These are phyloP conservation scores for Cicer yamashitae DNA, from an alignment of 306 rosid genomes.

Conservation along the genomic window DNA sequence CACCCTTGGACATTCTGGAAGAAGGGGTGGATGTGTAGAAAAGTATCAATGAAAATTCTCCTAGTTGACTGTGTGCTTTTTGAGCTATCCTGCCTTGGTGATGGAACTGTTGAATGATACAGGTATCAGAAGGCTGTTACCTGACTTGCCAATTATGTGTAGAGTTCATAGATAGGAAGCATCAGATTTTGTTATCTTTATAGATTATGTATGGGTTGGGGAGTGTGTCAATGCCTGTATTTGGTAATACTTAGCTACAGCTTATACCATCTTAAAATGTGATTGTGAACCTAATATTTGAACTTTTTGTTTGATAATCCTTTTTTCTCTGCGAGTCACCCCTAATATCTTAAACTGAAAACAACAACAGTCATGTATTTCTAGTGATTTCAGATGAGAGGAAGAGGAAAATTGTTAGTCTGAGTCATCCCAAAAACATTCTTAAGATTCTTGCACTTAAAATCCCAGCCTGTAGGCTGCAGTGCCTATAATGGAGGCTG, in stretches of 20 bases:
- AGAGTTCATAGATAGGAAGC: constrained; percentile 9
- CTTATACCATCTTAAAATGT: constrained; percentile 3
- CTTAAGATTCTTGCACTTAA: not conserved
- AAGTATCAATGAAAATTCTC: no score
- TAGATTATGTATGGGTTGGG: not conserved
- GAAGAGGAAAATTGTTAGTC: not conserved
- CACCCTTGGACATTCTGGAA: not conserved
- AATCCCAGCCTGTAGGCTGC: not conserved
- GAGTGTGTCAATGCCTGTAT: not conserved
- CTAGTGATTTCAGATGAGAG: constrained; percentile 13
- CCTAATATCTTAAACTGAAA: not conserved
- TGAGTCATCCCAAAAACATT: not conserved
- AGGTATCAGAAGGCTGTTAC: not conserved
- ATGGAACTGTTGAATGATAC: constrained; percentile 20
- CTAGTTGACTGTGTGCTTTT: not conserved
- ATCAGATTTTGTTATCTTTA: not conserved
- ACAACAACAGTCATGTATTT: not conserved
- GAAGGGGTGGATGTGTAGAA: not conserved
- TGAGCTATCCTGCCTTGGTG: constrained; percentile 6
- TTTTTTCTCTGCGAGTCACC: not conserved
- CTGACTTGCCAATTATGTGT: not conserved
- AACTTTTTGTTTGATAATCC: not conserved
- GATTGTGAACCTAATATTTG: not conserved
- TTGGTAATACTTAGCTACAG: not conserved
- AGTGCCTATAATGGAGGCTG: not conserved